Conservation (phyloP, 805 yeast species). For the Candida alai region DNA sequence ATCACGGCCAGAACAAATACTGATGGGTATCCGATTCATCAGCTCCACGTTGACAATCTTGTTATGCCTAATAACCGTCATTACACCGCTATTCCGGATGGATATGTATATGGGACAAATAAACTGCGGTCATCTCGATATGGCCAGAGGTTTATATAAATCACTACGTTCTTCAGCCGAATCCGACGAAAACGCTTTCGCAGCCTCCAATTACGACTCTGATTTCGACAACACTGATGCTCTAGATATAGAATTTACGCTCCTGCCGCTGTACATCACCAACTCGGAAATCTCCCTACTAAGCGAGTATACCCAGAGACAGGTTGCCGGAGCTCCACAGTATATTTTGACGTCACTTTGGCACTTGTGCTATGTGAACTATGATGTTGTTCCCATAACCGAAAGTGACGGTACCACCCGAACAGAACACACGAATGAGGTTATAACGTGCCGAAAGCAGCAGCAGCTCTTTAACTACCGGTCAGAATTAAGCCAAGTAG, state of each 20-base stretch:
- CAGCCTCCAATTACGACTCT: background rate
- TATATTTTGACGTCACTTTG: conserved; percentile 37
- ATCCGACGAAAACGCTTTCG: background rate
- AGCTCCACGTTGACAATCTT: conserved; percentile 15
- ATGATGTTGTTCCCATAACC: conserved; percentile 18
- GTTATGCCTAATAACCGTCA: conserved; percentile 18
- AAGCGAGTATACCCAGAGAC: conserved; percentile 41
- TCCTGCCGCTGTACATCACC: no score
- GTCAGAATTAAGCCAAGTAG: conserved; percentile 33
- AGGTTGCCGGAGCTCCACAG: conserved; percentile 49
- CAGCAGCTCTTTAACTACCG: conserved; percentile 44
- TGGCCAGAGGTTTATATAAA: conserved; percentile 50
- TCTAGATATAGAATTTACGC: no score
- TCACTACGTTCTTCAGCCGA: conserved; percentile 28
- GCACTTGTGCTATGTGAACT: conserved; percentile 45
- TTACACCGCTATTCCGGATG: conserved; percentile 22
- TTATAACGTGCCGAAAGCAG: conserved; percentile 19
- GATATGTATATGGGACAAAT: conserved; percentile 32
- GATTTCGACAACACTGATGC: no score
- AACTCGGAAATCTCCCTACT: conserved; percentile 47
- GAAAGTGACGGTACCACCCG: conserved; percentile 14
- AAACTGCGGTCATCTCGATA: conserved; percentile 49
- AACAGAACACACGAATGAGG: conserved; percentile 15
- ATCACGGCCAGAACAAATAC: conserved; percentile 19
- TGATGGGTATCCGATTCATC: conserved; percentile 24